Base-by-base conservation (phyloP, 805 yeast genomes). In the Suhomyces pyralidae region DNA sequence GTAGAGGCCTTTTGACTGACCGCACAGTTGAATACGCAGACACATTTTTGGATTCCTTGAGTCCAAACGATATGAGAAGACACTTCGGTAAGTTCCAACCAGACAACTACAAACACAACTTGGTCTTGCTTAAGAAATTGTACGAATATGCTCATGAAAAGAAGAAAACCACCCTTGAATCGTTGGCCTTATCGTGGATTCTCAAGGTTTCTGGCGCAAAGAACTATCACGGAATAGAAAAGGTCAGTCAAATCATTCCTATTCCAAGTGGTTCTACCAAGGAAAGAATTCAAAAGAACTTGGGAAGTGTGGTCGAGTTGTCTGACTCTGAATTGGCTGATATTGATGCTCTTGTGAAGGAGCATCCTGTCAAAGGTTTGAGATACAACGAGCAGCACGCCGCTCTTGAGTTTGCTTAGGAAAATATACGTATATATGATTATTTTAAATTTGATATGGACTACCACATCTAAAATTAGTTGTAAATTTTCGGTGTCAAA, bases 231-330 rank as follows among this genome's bases (percentile, higher is more conserved):
- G 81, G 80, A 2, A 57, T 72, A 36, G 51, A 58, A 22, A 71
- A 73, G 49, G 77, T 73, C 50, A 81, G 91, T 24, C 74, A 70
- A 53, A 76, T 89, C 44, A 63, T 91, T 45, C 96, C 97, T 32
- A 87, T 91, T 65, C 97, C 97, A 19, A 85, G 92, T 50, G 85
- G 89, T 3, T 79, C 90, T 6, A 80, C 84, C 38, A 66, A 71
- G 3, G 73, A 67, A 9, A 84, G 89, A 65, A 82, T 86, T 15
- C 74, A 76, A 46, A 87, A 82, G 63, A 91, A 90, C 69, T 73
- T 81, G 57, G 66, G 62, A 9, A 69, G 74, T 20, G 67, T 66
- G 47, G 59, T 80, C 46, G 66, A 68, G 9, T 70, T 90, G 51
- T 65, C 83, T 2, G 83, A 80, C n/a, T 80, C 64, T 0, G 90